Conservation (phyloP, 192 early-diverging fungal species). For the Coemansia sp. region DNA sequence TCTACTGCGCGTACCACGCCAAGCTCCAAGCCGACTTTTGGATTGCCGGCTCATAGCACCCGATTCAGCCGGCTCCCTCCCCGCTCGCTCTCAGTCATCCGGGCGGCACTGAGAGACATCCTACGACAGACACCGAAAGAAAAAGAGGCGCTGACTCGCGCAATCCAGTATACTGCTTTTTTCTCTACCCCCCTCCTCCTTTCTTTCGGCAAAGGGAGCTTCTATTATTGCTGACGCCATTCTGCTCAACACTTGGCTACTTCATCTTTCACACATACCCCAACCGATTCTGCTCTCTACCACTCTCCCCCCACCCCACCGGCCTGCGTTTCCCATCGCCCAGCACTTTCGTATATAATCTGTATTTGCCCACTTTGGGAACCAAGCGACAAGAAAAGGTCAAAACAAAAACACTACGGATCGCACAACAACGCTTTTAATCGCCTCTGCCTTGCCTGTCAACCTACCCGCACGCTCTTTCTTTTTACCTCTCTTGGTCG, state of each 20-base stretch:
- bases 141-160: too few relatives aligned
- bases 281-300: conserved; percentile 12
- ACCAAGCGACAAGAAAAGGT: background rate
- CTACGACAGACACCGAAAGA: too few relatives aligned
- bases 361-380: background rate
- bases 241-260: background rate
- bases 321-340: background rate
- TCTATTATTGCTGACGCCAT: background rate
- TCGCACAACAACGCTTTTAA: conserved; percentile 12
- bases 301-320: background rate
- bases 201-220: too few relatives aligned
- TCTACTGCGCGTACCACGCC: conserved; percentile 2
- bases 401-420: conserved; percentile 11
- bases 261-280: background rate
- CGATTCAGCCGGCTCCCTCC: conserved; percentile 12
- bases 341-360: conserved; percentile 4
- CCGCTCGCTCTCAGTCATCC: background rate
- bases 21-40: background rate
- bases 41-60: background rate
- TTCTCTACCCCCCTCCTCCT: too few relatives aligned
- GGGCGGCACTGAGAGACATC: too few relatives aligned
- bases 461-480: background rate
- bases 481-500: background rate
- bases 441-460: background rate
- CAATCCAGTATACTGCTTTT: too few relatives aligned